phyloP scores from a whole-genome alignment of 345 rosid species.

The Ceriops zippeliana region DNA sequence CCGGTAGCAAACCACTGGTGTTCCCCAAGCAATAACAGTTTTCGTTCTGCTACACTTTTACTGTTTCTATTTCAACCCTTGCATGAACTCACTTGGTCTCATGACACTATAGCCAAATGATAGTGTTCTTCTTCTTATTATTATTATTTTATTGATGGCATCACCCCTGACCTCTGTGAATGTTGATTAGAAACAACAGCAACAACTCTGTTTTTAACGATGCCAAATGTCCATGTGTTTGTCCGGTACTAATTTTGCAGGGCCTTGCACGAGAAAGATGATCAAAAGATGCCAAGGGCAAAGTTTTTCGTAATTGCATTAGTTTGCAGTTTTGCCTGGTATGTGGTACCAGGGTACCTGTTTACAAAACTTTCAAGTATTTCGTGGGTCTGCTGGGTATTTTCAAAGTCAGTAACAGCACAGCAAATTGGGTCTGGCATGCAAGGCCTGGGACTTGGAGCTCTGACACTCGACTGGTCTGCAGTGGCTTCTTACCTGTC shows the following conservation, averaged over 20 bases:
- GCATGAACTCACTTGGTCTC: too few relatives aligned
- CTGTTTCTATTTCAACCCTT: too few relatives aligned
- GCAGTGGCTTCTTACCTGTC: conserved; percentile 69
- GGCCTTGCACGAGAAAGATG: conserved; percentile 87
- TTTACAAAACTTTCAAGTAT: conserved; percentile 70
- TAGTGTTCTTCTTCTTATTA: too few relatives aligned
- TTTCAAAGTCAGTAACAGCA: conserved; percentile 71
- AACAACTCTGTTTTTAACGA: too few relatives aligned
- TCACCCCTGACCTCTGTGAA: too few relatives aligned
- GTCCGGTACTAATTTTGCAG: conserved; percentile 30
- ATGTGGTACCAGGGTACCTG: conserved; percentile 72
- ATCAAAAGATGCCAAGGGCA: conserved; percentile 57
- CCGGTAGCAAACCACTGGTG: too few relatives aligned
- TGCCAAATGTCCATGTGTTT: too few relatives aligned
- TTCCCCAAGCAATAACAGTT: too few relatives aligned
- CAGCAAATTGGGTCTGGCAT: conserved; percentile 90
- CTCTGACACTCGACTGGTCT: conserved; percentile 80
- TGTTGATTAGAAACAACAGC: too few relatives aligned
- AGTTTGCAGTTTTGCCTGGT: conserved; percentile 70
- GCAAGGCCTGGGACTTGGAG: conserved; percentile 80
- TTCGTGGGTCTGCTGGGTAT: conserved; percentile 88
- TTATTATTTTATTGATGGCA: too few relatives aligned
- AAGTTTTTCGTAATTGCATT: conserved; percentile 81
- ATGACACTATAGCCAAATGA: too few relatives aligned
- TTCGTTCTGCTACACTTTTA: too few relatives aligned